Evolutionary conservation across 2,329 filamentous ascomycete genomes (phyloP), one percentile per base, ranked within the genome.

Genomic region (Fusarium veterinarium): DNA sequence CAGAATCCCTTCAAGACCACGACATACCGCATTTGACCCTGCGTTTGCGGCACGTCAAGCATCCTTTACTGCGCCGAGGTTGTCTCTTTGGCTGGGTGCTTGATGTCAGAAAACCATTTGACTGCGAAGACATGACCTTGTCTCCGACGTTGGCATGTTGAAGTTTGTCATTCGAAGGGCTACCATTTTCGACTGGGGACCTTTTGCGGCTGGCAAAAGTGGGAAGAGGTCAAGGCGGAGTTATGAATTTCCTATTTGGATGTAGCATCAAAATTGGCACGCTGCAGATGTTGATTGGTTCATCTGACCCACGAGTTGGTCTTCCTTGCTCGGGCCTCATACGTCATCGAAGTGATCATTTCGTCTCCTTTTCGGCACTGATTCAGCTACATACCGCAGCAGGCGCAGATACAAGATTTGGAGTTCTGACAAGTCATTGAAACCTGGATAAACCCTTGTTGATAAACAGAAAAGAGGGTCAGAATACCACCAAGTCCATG

Each of bases 11-110:
- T 2, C 4, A 4, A 3, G 12, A 6, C 4, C 6, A 35, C 5
- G 25, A 41, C 48, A 9, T 41, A 60, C 58, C 58, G 28, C 58
- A 60, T 13, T 60, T 56, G 8, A 60, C 48, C 48, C 12, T 60
- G 3, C 58, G 58, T 30, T 33, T 56, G 8, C 48, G 48, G 14
- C 57, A 60, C 8, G 58, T 60, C 23, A 56, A 16, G 37, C 58
- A 60, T 20, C 58, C 58, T 30, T 60, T 56, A 16, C 28, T 56
- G 2, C 58, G 58, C 1, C 48, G 19, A 9, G 48, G 48, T 9
- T 28, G 37, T 5, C 10, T 48, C 30, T 4, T 35, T n/a, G 7
- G 6, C 20, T 13, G 23, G 9, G 5, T 16, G 11, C 41, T n/a
- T 6, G 4, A 19, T 25, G 13, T 10, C 19, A 5, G 5, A 4